Base-by-base conservation (phyloP, 805 yeast species). In the Candida multigemmis region DNA sequence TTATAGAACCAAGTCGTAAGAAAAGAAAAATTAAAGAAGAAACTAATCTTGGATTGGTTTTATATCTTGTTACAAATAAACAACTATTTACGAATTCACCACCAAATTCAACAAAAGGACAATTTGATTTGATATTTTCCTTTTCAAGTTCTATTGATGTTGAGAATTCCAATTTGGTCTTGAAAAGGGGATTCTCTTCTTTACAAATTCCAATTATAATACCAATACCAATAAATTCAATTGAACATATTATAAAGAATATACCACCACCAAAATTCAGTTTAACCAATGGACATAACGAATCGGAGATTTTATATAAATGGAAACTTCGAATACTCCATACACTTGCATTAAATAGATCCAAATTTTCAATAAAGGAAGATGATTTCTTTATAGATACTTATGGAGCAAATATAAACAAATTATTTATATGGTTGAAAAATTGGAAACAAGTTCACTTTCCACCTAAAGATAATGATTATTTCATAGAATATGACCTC, bases 321-420 rank as follows among this genome's bases (percentile, higher is more conserved):
- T 57, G 66, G 64, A 56, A 50, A 30, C 32, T 46, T 13, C 35
- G 42, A 19, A 41, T 57, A 4, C 33, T 60, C 7, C 44, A 50
- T 14, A 30, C 47, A 3, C 46, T 56, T 17, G 40, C 48, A 3
- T 44, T 49, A 24, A 60, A 60, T 37, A 33, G 60, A 16, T 36
- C 35, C 29, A 37, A 41, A 10, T 35, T 52, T 12, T 45, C 36
- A 14, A 46, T 41, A 9, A 23, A 23, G 7, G 30, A 30, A 9
- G 33, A 22, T 2, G 35, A 37, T 9, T 48, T 56, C 22, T 48
- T 42, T 25, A 27, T 45, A 8, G 38, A 41, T 1, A 32, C 23
- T 14, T 57, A 58, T 31, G 61, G 62, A 2, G 27, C 40, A 11
- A 40, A 44, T n/a, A 42, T 52, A 48, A 19, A 30, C 5, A 29